These are phyloP conservation scores for Penicillium fimorum DNA, from an alignment of 495 filamentous ascomycete genomes.

Conservation along the genomic window DNA sequence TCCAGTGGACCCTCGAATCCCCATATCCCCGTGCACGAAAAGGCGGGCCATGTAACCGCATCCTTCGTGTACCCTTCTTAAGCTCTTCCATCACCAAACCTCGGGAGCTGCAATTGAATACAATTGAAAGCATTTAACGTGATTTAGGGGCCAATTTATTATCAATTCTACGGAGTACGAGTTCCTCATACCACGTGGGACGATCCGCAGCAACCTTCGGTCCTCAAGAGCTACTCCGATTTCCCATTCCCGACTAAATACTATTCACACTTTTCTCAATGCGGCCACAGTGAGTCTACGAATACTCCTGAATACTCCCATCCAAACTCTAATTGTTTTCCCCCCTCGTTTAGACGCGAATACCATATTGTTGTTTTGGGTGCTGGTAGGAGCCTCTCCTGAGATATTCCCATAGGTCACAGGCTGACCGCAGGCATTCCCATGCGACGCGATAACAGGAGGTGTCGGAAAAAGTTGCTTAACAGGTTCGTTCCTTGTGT, in stretches of 20 bases:
- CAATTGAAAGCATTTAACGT: conserved; percentile 1
- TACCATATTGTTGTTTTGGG: conserved; percentile 92
- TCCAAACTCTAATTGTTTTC: conserved; percentile 26
- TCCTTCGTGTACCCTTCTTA: conserved; percentile 1
- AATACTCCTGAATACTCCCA: conserved; percentile 7
- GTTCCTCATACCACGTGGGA: conserved; percentile 15
- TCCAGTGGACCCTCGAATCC: conserved; percentile 6
- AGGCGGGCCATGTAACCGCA: conserved; percentile 13
- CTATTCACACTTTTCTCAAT: conserved; percentile 34
- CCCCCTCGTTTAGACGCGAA: conserved; percentile 57
- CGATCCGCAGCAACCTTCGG: conserved; percentile 10
- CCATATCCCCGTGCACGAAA: conserved; percentile 8
- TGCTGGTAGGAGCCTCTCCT: conserved; percentile 57
- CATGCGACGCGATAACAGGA: conserved; percentile 49
- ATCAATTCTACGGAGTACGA: neutral
- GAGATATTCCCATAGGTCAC: conserved; percentile 4
- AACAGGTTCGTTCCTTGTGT: conserved; percentile 64
- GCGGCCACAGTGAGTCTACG: conserved; percentile 51
- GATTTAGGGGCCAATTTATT: neutral
- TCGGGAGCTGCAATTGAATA: neutral
- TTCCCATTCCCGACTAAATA: conserved; percentile 1
- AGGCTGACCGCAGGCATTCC: conserved; percentile 14
- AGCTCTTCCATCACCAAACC: neutral
- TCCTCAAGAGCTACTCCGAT: conserved; percentile 8
- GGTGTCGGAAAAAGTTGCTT: conserved; percentile 98